Percentiles rank a stretch among this genome's conserved stretches.
Conservation (phyloP, 2,329 filamentous ascomycete genomes). For the Fusarium fujikuroi region DNA sequence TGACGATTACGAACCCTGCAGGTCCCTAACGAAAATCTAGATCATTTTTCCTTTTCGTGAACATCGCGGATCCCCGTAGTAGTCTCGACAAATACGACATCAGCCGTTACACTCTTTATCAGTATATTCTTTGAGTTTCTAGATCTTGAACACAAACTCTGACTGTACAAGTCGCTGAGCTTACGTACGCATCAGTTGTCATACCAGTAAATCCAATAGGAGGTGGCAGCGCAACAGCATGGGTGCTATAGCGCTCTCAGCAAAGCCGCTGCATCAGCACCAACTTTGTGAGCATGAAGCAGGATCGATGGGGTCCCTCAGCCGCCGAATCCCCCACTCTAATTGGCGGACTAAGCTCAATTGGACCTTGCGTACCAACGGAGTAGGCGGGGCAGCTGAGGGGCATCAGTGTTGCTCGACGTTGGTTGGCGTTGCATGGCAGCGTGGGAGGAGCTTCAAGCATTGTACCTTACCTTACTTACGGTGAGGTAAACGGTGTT, state of each 20-base stretch:
- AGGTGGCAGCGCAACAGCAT: conserved; percentile 37
- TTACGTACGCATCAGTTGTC: conserved; percentile 21
- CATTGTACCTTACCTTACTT: conserved; percentile 17
- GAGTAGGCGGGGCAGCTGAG: conserved; percentile 45
- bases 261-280: conserved; percentile 30
- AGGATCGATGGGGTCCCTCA: conserved; percentile 26
- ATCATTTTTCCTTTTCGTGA: not conserved
- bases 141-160: not conserved
- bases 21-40: conserved; percentile 16
- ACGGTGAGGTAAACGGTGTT: conserved; percentile 32
- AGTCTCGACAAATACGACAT: not conserved
- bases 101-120: not conserved
- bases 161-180: conserved; percentile 1
- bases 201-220: conserved; percentile 35
- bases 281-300: conserved; percentile 20
- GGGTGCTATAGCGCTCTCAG: conserved; percentile 30
- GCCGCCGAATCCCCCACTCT: conserved; percentile 4
- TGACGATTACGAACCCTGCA: conserved; percentile 12
- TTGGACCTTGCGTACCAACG: conserved; percentile 12
- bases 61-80: not conserved
- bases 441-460: conserved; percentile 42
- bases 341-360: conserved; percentile 31
- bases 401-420: conserved; percentile 35
- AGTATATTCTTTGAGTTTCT: not conserved
- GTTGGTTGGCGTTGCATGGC: conserved; percentile 14